These are phyloP conservation scores for Globisporangium takayamanum DNA, from an alignment of 352 stramenopile species.

Conservation along the genomic window DNA sequence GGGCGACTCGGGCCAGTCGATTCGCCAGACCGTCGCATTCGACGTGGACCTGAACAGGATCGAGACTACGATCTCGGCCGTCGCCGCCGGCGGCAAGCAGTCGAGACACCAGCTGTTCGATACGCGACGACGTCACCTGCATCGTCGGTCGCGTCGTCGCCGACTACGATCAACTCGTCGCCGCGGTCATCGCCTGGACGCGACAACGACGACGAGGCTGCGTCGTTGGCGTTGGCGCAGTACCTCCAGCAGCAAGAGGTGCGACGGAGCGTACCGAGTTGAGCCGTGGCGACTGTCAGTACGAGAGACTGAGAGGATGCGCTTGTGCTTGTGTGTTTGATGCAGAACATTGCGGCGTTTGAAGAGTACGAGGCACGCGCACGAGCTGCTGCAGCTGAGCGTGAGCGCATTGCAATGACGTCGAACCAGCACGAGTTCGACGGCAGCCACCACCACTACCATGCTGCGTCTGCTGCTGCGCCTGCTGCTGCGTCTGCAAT, in stretches of 20 bases:
- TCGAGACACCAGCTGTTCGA: not conserved
- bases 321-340: constrained; percentile 1
- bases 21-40: constrained; percentile 11
- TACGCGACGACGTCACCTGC: not conserved
- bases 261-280: not conserved
- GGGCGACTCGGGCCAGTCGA: constrained; percentile 9
- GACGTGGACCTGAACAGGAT: constrained; percentile 11
- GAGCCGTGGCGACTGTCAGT: not conserved
- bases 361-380: constrained; percentile 50
- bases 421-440: constrained; percentile 9
- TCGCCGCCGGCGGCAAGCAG: not conserved
- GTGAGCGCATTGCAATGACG: constrained; percentile 1
- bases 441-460: no score
- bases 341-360: constrained; percentile 65
- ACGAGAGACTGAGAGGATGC: not conserved
- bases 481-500: not conserved
- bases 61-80: constrained; percentile 9
- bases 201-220: constrained; percentile 50
- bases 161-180: constrained; percentile 16
- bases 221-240: constrained; percentile 54
- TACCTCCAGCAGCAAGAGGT: constrained; percentile 76
- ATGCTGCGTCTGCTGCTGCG: not conserved
- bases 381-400: constrained; percentile 14
- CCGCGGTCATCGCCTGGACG: constrained; percentile 8
- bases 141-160: constrained; percentile 19